Evolutionary conservation across 768 basidiomycete species (phyloP).

Genomic region (Inosperma sp.): DNA sequence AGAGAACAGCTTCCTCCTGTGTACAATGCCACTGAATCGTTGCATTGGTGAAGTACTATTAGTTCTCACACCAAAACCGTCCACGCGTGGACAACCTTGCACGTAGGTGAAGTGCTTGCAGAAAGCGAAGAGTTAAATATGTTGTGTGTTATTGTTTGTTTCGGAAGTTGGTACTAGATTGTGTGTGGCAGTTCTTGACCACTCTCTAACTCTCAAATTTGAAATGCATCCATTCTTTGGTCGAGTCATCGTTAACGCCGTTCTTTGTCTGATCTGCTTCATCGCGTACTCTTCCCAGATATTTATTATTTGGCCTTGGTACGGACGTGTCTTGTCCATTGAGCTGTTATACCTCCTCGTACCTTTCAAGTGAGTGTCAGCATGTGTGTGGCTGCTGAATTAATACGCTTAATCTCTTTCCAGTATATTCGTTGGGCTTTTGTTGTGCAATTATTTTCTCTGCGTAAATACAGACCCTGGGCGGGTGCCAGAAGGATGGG

Average conservation of each 20-base stretch:
- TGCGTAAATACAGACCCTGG: slow-evolving; percentile 86
- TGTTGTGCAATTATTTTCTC: slow-evolving; percentile 87
- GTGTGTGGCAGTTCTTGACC: no score
- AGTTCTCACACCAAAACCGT: no score
- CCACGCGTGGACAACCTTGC: no score
- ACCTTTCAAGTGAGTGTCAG: slow-evolving; percentile 80
- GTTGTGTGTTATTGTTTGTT: no score
- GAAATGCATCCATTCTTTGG: slow-evolving; percentile 47
- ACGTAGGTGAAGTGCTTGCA: no score
- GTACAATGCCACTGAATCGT: background rate
- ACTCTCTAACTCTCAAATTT: background rate
- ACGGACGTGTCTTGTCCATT: slow-evolving; percentile 66
- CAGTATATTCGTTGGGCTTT: slow-evolving; percentile 69
- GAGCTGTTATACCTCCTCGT: slow-evolving; percentile 71
- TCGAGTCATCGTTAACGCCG: slow-evolving; percentile 60
- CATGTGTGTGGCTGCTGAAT: background rate
- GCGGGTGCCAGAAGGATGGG: slow-evolving; percentile 73
- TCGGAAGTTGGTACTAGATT: no score
- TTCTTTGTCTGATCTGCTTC: slow-evolving; percentile 73
- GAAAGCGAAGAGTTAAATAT: no score
- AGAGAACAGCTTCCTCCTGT: background rate
- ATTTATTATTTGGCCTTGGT: slow-evolving; percentile 92
- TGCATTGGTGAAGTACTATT: no score
- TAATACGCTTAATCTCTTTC: slow-evolving; percentile 7
- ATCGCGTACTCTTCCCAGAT: slow-evolving; percentile 87